phyloP scores from a whole-genome alignment of 805 yeast species.

The Candida loeiensis region DNA sequence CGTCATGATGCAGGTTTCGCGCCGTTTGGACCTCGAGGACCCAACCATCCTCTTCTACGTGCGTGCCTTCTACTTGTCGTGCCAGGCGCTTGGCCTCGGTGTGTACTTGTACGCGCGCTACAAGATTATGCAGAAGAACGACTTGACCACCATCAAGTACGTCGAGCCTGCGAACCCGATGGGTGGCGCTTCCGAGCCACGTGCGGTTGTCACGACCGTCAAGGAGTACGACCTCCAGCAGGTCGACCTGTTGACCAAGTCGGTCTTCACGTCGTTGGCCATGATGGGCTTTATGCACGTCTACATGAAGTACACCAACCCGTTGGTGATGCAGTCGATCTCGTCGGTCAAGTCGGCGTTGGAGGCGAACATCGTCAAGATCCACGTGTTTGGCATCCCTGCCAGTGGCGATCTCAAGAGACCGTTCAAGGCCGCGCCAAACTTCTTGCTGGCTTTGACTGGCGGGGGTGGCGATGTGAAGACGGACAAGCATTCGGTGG shows the following conservation, averaged over 20 bases:
- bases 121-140: slow-evolving; percentile 70
- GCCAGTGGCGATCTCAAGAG: slow-evolving; percentile 91
- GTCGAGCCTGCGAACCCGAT: slow-evolving; percentile 80
- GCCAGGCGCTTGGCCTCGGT: slow-evolving; percentile 61
- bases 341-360: slow-evolving; percentile 86
- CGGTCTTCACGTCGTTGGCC: slow-evolving; percentile 83
- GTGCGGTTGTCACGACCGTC: slow-evolving; percentile 84
- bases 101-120: slow-evolving; percentile 64
- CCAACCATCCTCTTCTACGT: slow-evolving; percentile 70
- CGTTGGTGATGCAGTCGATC: slow-evolving; percentile 90
- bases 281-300: slow-evolving; percentile 99
- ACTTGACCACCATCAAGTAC: slow-evolving; percentile 87
- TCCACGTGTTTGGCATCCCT: slow-evolving; percentile 78
- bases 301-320: slow-evolving; percentile 96
- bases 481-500: slow-evolving; percentile 85
- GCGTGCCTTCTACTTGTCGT: slow-evolving; percentile 64
- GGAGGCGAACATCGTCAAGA: slow-evolving; percentile 86
- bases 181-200: slow-evolving; percentile 68
- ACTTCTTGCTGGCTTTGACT: slow-evolving; percentile 55
- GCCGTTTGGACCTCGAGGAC: slow-evolving; percentile 83
- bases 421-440: slow-evolving; percentile 84
- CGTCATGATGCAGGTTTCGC: slow-evolving; percentile 93
- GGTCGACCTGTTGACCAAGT: slow-evolving; percentile 72
- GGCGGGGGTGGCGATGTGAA: slow-evolving; percentile 54
- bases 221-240: slow-evolving; percentile 93